Percentiles rank a stretch among this genome's conserved stretches.
phyloP scores from a whole-genome alignment of 2,329 filamentous ascomycete species.

The Alternaria viburni region DNA sequence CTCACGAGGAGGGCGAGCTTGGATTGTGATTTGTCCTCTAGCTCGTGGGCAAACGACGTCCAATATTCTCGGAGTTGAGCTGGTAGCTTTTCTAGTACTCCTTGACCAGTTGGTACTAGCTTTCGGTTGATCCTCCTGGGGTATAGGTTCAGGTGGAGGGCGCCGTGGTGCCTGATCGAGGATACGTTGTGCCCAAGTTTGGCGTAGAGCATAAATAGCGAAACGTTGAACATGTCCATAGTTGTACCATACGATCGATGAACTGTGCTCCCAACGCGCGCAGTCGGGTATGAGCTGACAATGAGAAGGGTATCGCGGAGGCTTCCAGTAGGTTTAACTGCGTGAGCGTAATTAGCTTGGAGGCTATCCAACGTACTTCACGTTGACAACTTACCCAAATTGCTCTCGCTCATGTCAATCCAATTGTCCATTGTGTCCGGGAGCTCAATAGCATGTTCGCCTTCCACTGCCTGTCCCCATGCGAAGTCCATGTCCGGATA shows the following conservation, averaged over 20 bases:
- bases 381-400: not conserved
- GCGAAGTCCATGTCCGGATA: not conserved
- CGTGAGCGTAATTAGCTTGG: not conserved
- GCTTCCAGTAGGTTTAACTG: not conserved
- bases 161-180: not conserved
- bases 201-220: not conserved
- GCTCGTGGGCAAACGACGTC: too few relatives aligned
- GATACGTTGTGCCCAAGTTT: not conserved
- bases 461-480: not conserved
- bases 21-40: too few relatives aligned
- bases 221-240: not conserved
- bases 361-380: not conserved
- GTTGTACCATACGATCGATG: not conserved
- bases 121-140: not conserved
- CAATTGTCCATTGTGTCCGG: not conserved
- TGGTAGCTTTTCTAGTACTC: too few relatives aligned
- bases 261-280: not conserved
- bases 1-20: not conserved
- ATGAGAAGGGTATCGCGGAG: not conserved
- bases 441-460: not conserved
- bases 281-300: not conserved
- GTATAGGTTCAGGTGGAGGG: not conserved
- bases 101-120: too few relatives aligned
- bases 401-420: not conserved
- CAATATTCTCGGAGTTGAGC: too few relatives aligned